Base-by-base conservation (phyloP, 1,284 basidiomycete species). In the Ceratobasidium sp. region DNA sequence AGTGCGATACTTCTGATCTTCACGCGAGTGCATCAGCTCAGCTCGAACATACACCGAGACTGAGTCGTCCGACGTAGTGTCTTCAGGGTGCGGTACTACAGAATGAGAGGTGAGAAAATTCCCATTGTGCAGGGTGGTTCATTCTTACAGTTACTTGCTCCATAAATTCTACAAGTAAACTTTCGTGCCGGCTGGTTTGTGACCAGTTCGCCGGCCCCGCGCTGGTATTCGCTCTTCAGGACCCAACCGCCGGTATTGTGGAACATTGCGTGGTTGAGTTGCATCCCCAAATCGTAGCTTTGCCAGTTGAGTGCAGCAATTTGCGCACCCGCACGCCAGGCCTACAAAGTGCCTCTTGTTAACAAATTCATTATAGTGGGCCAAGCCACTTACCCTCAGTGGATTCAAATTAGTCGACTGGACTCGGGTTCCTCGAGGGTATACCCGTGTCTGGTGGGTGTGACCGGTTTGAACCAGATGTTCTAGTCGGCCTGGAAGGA, bases 261-360 rank as follows among this genome's bases (percentile, higher is more conserved):
- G 27, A 82, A 83, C 29, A 82, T 76, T 15, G 81, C 82, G 48
- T 81, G 79, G 74, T 82, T 81, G 57, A 82, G 76, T 66, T 83
- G 82, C 69, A 83, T 77, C 31, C 79, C 78, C 33, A 71, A 41
- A n/a, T 67, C 67, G 54, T 67, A 77, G 56, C 24, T 69, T 62
- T 82, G 82, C 79, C 79, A 82, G 78, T 82, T 83, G 47, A 82
- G 77, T 0, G 82, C 82, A 63, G 78, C 79, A n/a, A 83, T 80
- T 59, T 83, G 82, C 2, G 80, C 79, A n/a, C 82, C 82, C 0
- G 78, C 78, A 0, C 75, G 75, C 75, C 75, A 76, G 33, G 60
- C 72, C 50, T 64, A 17, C 31, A 22, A 22, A n/a, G 2, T 60
- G 15, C 48, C 31, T 57, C n/a, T 33, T 36, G 27, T 7, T 22